phyloP scores from a whole-genome alignment of 441 rosid species.

The Bocquillonia castaneifolia region DNA sequence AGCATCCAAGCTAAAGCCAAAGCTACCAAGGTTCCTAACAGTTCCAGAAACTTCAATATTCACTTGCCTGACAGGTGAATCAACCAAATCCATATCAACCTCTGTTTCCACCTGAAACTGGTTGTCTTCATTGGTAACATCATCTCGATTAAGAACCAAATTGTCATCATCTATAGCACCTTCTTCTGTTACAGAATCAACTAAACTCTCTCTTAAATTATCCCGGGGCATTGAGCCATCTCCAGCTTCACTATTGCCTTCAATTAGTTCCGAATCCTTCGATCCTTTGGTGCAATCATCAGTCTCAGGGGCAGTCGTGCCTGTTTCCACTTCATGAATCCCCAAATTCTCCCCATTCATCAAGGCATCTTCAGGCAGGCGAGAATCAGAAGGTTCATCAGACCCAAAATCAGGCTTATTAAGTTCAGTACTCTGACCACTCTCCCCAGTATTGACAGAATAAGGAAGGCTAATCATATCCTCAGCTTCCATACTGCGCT shows the following conservation, averaged over 20 bases:
- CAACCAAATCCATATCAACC: constrained; percentile 40
- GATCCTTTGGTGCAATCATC: neutral
- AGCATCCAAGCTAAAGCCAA: constrained; percentile 24
- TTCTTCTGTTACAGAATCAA: constrained; percentile 17
- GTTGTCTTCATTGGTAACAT: constrained; percentile 33
- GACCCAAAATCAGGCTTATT: constrained; percentile 29
- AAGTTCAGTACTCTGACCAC: constrained; percentile 33
- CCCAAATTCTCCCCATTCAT: constrained; percentile 12
- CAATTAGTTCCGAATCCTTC: neutral
- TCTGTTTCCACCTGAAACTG: constrained; percentile 30
- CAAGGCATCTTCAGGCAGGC: constrained; percentile 27
- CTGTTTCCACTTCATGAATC: constrained; percentile 2
- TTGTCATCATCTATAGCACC: constrained; percentile 9
- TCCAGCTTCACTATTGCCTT: constrained; percentile 8
- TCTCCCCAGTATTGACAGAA: constrained; percentile 30
- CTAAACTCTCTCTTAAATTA: constrained; percentile 3
- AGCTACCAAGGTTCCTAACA: constrained; percentile 30
- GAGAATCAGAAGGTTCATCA: constrained; percentile 32
- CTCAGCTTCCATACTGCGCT: constrained; percentile 50
- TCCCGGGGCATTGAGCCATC: constrained; percentile 1
- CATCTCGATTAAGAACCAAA: constrained; percentile 14
- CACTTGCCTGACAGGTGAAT: constrained; percentile 34
- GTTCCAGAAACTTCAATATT: constrained; percentile 38
- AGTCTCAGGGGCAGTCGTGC: neutral
- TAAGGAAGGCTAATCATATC: constrained; percentile 33